These are phyloP conservation scores for Gnomoniopsis smithogilvyi DNA, from an alignment of 2,329 filamentous ascomycete genomes.

Conservation along the genomic window DNA sequence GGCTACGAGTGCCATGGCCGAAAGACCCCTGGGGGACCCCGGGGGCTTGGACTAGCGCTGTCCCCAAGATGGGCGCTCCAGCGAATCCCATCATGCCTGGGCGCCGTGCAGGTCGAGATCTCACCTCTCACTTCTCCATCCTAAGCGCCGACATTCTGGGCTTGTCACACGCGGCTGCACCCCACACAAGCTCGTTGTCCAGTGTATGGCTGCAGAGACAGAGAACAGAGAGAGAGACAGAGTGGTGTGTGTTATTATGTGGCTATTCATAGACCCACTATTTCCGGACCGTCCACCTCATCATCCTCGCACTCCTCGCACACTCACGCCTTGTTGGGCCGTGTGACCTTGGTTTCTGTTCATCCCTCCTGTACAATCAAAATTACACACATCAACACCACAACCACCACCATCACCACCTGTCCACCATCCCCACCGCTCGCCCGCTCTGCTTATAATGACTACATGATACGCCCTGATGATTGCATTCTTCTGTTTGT, in stretches of 20 bases:
- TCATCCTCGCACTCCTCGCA: background rate
- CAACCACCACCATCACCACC: background rate
- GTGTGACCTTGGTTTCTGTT: background rate
- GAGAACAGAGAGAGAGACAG: too few species aligned
- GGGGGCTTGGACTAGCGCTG: slow-evolving; percentile 8
- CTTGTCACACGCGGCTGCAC: slow-evolving; percentile 15
- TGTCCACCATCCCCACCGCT: background rate
- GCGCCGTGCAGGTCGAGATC: slow-evolving; percentile 13
- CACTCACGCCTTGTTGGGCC: slow-evolving; percentile 1
- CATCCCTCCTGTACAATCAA: background rate
- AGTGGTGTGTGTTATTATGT: background rate
- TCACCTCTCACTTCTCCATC: slow-evolving; percentile 15
- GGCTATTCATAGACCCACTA: slow-evolving; percentile 14
- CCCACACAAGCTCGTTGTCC: slow-evolving; percentile 7
- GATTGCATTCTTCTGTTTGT: background rate
- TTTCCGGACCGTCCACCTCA: slow-evolving; percentile 9
- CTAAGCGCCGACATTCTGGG: slow-evolving; percentile 17
- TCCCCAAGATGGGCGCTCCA: background rate
- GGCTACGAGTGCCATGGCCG: background rate
- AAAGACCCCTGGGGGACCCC: background rate
- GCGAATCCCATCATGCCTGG: slow-evolving; percentile 14
- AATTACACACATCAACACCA: too few species aligned
- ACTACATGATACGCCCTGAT: background rate
- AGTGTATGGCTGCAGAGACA: too few species aligned
- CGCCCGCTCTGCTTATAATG: background rate